phyloP scores from a whole-genome alignment of 805 yeast genomes.

The Candida alai region DNA sequence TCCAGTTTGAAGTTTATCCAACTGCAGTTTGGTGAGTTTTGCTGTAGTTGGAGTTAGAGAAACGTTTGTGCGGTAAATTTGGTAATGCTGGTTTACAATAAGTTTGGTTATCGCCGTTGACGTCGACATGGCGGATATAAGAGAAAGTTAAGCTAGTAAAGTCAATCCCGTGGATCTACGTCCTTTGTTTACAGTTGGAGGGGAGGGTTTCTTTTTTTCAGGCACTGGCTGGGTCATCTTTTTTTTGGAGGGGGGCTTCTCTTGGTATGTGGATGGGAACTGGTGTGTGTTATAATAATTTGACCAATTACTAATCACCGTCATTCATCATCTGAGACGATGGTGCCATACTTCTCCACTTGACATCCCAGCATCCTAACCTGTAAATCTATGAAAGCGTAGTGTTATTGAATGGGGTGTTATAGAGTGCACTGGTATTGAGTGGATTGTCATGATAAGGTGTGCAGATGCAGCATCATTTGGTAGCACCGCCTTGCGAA shows the following conservation, averaged over 20 bases:
- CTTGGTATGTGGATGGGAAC: neutral
- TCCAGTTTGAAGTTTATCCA: conserved; percentile 8
- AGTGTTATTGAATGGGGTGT: too few relatives aligned
- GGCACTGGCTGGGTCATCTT: too few relatives aligned
- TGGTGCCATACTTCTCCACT: neutral
- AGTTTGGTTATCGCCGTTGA: conserved; percentile 8
- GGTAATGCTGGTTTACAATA: conserved; percentile 16
- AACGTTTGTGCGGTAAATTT: conserved; percentile 15
- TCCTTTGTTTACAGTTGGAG: conserved; percentile 2
- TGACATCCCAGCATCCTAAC: too few relatives aligned
- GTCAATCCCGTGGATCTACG: neutral
- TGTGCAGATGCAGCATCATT: too few relatives aligned
- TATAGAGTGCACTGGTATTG: too few relatives aligned
- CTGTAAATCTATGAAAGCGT: too few relatives aligned
- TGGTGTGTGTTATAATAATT: neutral
- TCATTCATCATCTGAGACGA: neutral
- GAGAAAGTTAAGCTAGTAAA: too few relatives aligned
- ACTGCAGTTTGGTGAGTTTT: conserved; percentile 7
- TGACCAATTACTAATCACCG: neutral
- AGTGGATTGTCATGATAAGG: too few relatives aligned
- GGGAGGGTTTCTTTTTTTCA: neutral
- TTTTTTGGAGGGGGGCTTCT: too few relatives aligned
- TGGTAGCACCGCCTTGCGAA: too few relatives aligned
- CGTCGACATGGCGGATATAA: too few relatives aligned
- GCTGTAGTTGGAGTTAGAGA: conserved; percentile 3